phyloP scores from a whole-genome alignment of 2,329 filamentous ascomycete species.

The Xylaria sp. region DNA sequence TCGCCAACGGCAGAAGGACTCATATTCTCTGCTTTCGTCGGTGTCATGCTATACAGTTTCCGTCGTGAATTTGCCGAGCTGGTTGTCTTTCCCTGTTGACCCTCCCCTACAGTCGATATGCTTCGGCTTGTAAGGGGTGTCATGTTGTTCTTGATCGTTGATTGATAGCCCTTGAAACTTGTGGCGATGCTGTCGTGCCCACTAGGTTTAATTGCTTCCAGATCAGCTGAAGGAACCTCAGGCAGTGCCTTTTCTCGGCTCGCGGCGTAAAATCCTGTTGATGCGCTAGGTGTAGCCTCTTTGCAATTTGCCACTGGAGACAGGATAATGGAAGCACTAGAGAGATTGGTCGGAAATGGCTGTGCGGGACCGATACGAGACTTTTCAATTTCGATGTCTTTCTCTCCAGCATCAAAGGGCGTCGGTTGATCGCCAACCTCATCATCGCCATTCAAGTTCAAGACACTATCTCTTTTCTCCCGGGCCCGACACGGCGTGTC shows the following conservation, averaged over 20 bases:
- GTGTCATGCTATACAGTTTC: constrained; percentile 14
- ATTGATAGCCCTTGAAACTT: constrained; percentile 37
- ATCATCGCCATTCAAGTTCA: background rate
- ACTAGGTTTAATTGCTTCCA: constrained; percentile 31
- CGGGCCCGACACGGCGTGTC: constrained; percentile 8
- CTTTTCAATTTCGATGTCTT: background rate
- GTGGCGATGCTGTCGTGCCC: constrained; percentile 31
- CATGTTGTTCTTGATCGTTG: constrained; percentile 22
- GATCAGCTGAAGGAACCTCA: constrained; percentile 37
- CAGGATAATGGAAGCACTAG: background rate
- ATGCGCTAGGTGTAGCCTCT: constrained; percentile 4
- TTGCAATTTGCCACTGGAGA: constrained; percentile 7
- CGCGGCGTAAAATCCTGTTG: constrained; percentile 26
- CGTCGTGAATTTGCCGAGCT: constrained; percentile 31
- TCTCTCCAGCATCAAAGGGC: constrained; percentile 32
- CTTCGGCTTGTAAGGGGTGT: constrained; percentile 36
- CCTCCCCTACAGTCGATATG: constrained; percentile 34
- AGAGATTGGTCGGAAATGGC: background rate
- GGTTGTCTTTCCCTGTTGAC: constrained; percentile 34
- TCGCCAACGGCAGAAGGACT: constrained; percentile 35
- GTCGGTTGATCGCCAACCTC: constrained; percentile 21
- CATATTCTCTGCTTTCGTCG: constrained; percentile 44
- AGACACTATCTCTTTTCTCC: background rate
- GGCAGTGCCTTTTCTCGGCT: constrained; percentile 34
- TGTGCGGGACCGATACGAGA: background rate